A percentile compares a stretch with the other conserved stretches of the same genome.
Evolutionary conservation across 2,329 filamentous ascomycete species (phyloP).

Genomic region (Ophiostoma piceae): DNA sequence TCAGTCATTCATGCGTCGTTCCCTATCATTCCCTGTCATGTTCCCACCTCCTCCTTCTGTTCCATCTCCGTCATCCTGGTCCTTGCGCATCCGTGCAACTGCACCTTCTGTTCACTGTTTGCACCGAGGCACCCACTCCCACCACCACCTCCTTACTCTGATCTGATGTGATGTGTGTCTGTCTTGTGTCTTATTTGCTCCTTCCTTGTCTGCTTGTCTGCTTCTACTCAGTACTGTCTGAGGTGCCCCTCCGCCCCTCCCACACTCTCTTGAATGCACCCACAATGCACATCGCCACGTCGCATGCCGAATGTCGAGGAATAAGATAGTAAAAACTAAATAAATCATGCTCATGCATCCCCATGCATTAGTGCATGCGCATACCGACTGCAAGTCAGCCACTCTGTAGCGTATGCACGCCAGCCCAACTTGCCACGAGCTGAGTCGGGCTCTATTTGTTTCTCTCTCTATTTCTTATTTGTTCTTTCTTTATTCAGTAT

Average conservation of each 20-base stretch:
- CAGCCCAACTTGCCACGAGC: conserved; percentile 6
- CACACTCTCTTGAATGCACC: neutral
- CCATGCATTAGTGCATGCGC: neutral
- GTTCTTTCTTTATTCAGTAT: neutral
- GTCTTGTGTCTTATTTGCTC: too few relatives aligned
- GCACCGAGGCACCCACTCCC: neutral
- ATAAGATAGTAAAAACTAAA: too few relatives aligned
- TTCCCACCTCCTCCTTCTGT: neutral
- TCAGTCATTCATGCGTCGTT: neutral
- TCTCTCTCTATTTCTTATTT: neutral
- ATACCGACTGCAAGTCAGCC: conserved; percentile 8
- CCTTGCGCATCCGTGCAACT: neutral
- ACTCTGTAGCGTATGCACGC: neutral
- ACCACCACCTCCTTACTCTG: neutral
- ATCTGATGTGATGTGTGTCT: too few relatives aligned
- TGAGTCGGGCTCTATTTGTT: neutral
- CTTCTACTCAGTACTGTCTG: neutral
- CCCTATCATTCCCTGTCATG: neutral
- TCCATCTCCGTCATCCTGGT: conserved; percentile 4
- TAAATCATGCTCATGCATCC: neutral
- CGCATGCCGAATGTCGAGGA: neutral
- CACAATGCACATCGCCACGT: neutral
- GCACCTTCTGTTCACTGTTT: too few relatives aligned
- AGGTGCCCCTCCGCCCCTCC: conserved; percentile 6
- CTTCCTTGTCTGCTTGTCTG: neutral